Evolutionary conservation across 257 asterid genomes (phyloP), one percentile per base, ranked within the genome.

Genomic region (Ilex asprella): DNA sequence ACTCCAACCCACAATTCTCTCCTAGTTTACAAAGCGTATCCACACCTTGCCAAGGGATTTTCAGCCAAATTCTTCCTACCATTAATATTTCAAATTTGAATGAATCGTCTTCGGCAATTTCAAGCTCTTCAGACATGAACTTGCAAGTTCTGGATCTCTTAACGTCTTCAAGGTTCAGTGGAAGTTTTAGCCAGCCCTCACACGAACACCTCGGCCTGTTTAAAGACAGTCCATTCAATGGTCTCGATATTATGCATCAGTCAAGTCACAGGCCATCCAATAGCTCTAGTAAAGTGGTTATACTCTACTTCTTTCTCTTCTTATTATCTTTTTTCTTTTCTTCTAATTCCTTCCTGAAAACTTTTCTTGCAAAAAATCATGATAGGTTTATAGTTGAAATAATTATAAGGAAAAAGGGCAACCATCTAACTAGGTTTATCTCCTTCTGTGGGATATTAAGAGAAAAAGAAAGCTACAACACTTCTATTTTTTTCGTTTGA

Each of bases 131-230:
- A 71, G 86, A 79, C 43, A 73, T 83, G 88, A 87, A 83, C 39
- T 69, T 82, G 57, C 83, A 83, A 64, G 86, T 88, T 0, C 50
- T 87, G 50, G 95, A 91, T 91, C 95, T 85, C 35, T 70, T 84
- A n/a, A 75, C 84, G 32, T 76, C 93, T 31, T 66, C 92, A 30
- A 74, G 86, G 70, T 70, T 77, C 58, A 63, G 70, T 55, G 90
- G 79, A 49, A 64, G 62, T 15, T 78, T 77, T 55, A 56, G 51
- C 30, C 73, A 30, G 16, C 52, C 74, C 39, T 55, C 77, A 43
- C 75, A 62, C 10, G 76, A 72, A 61, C 81, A 79, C 49, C 59
- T 71, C n/a, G 79, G 72, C n/a, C n/a, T 73, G 29, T 63, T 62
- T 10, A 69, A 70, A 49, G 72, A 69, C 63, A 74, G 67, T 1